Conservation (phyloP, 129 eudicot species). For the Chrysanthemum lavandulifolium region DNA sequence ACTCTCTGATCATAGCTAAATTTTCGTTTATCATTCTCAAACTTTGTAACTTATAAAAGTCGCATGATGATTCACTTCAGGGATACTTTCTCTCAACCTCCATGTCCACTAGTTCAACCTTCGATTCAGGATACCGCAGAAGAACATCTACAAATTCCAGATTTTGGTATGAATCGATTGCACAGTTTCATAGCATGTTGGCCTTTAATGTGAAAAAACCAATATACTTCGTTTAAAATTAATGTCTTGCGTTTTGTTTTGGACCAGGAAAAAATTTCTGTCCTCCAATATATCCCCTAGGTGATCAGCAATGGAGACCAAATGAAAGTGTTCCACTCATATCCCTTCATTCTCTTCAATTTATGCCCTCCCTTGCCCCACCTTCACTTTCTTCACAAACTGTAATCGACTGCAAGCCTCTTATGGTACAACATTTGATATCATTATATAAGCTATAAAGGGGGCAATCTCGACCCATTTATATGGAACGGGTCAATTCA, state of each 20-base stretch:
- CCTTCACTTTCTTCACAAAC: constrained; percentile 77
- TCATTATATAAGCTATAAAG: constrained; percentile 1
- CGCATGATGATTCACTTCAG: constrained; percentile 44
- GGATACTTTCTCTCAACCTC: constrained; percentile 87
- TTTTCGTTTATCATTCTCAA: background rate
- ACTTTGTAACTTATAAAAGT: constrained; percentile 16
- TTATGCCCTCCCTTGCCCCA: constrained; percentile 71
- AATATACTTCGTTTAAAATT: constrained; percentile 11
- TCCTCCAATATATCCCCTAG: constrained; percentile 91
- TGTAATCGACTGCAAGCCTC: constrained; percentile 76
- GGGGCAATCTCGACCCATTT: background rate
- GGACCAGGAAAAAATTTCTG: constrained; percentile 64
- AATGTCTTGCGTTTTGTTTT: constrained; percentile 23
- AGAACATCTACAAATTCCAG: constrained; percentile 54
- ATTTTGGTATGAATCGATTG: constrained; percentile 56
- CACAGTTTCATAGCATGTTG: background rate
- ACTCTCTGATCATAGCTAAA: constrained; percentile 8
- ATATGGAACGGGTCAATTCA: too few species aligned
- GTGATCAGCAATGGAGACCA: constrained; percentile 52
- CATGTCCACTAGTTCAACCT: constrained; percentile 84
- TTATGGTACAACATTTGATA: constrained; percentile 44
- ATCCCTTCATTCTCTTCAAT: constrained; percentile 56
- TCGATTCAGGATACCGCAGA: constrained; percentile 44
- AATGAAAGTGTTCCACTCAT: constrained; percentile 56
- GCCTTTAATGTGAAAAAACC: background rate